These are phyloP conservation scores for Neurospora sp. DNA, from an alignment of 495 filamentous ascomycete species.

Conservation along the genomic window DNA sequence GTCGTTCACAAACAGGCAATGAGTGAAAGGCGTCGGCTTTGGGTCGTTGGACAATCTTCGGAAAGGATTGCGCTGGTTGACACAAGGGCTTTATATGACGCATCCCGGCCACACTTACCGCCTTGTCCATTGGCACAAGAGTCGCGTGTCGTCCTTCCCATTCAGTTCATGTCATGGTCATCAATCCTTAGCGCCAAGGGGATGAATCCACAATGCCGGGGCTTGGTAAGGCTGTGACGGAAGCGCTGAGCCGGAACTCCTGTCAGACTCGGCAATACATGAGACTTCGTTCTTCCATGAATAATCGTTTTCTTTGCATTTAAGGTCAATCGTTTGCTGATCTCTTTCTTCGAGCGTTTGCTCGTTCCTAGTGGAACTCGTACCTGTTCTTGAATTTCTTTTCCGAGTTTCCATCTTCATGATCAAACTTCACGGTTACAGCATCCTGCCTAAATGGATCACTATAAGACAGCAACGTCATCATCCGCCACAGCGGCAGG, in stretches of 20 bases:
- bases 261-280: background rate
- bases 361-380: background rate
- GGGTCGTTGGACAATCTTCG: background rate
- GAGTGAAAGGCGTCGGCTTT: background rate
- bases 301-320: background rate
- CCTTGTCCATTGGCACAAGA: background rate
- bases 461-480: background rate
- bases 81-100: background rate
- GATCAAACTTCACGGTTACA: background rate
- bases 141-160: background rate
- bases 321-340: background rate
- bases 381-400: background rate
- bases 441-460: background rate
- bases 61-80: background rate
- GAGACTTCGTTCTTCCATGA: background rate
- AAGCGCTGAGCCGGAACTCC: background rate
- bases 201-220: background rate
- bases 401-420: background rate
- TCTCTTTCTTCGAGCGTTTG: background rate
- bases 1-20: background rate
- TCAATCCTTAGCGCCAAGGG: background rate
- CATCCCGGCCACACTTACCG: background rate
- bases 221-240: background rate
- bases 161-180: background rate
- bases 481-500: background rate